Conservation (phyloP, 2,329 filamentous ascomycete genomes). For the Didymella pomorum region DNA sequence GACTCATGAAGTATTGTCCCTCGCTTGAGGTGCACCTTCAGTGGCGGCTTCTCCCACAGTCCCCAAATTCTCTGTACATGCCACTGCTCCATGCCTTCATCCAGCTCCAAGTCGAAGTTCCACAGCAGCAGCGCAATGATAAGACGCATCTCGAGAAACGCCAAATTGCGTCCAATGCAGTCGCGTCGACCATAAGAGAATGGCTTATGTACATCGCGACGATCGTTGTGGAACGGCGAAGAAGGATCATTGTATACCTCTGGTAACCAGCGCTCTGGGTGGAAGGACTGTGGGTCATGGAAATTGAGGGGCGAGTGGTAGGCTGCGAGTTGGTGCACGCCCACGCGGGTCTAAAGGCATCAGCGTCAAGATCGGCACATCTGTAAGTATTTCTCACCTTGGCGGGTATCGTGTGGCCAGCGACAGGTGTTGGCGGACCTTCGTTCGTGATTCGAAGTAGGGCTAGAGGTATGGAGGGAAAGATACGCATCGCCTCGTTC, state of each 20-base stretch:
- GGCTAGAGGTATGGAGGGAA: constrained; percentile 18
- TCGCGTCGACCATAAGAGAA: constrained; percentile 29
- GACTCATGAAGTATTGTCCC: too few relatives aligned
- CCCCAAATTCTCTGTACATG: constrained; percentile 44
- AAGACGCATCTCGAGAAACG: constrained; percentile 24
- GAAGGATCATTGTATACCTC: constrained; percentile 10
- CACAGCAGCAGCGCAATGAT: constrained; percentile 47
- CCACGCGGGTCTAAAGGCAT: constrained; percentile 16
- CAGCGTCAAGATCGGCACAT: not conserved
- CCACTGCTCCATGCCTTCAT: constrained; percentile 42
- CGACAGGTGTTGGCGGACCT: constrained; percentile 10
- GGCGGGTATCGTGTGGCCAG: constrained; percentile 18
- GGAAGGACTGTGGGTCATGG: constrained; percentile 21
- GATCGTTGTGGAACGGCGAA: constrained; percentile 36
- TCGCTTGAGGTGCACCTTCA: constrained; percentile 21
- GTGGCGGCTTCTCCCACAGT: constrained; percentile 50
- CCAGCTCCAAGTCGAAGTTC: constrained; percentile 51
- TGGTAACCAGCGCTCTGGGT: constrained; percentile 26
- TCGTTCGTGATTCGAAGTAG: constrained; percentile 8
- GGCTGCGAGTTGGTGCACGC: constrained; percentile 23
- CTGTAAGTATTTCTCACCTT: constrained; percentile 1
- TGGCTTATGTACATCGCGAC: constrained; percentile 30
- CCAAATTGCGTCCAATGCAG: constrained; percentile 29
- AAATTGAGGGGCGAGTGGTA: constrained; percentile 23
- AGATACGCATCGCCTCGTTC: constrained; percentile 15